phyloP scores from a whole-genome alignment of 2,329 filamentous ascomycete genomes.

The Pestalotiopsis sp. region DNA sequence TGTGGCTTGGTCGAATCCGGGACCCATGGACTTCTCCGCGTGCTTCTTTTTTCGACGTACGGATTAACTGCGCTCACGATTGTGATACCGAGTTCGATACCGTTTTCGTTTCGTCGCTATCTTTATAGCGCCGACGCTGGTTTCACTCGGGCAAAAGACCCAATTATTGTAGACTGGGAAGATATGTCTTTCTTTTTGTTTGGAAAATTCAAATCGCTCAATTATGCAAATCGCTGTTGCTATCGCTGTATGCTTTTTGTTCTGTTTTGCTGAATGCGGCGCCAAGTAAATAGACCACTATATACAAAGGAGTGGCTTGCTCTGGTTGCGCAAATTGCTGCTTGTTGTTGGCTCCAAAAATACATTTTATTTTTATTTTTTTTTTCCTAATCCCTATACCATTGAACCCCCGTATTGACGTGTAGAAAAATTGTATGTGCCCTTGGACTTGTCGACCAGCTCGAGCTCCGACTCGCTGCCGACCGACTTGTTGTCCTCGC shows the following conservation, averaged over 20 bases:
- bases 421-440: not conserved
- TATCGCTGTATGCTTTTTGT: not conserved
- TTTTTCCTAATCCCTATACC: not conserved
- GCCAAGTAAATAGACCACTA: not conserved
- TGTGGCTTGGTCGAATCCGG: no score
- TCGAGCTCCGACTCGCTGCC: conserved; percentile 14
- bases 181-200: not conserved
- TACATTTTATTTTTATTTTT: not conserved
- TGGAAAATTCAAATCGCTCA: not conserved
- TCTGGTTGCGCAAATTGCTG: not conserved
- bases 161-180: no score
- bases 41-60: no score
- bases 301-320: not conserved
- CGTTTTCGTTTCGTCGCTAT: no score
- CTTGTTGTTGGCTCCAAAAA: not conserved
- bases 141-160: no score
- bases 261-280: not conserved
- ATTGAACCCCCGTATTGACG: not conserved
- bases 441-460: conserved; percentile 12
- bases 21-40: no score
- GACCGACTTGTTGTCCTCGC: not conserved
- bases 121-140: no score
- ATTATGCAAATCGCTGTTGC: not conserved
- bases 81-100: no score
- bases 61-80: no score